phyloP scores from a whole-genome alignment of 2,329 filamentous ascomycete genomes.

The Rutstroemia sp. region DNA sequence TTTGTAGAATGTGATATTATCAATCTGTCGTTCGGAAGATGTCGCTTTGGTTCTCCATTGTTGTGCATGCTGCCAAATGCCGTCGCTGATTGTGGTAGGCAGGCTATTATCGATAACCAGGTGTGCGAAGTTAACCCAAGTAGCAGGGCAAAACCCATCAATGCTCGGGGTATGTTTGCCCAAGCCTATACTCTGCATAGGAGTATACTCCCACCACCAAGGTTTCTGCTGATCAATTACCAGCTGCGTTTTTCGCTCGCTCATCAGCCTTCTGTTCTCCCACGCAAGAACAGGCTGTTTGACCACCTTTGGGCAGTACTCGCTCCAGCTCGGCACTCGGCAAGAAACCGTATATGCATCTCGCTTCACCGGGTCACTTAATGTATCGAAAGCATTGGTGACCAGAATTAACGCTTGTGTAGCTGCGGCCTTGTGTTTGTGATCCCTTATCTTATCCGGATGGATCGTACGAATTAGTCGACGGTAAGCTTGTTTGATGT shows the following conservation, averaged over 20 bases:
- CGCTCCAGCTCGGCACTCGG: no score
- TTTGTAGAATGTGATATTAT: not conserved
- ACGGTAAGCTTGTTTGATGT: not conserved
- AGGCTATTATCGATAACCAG: not conserved
- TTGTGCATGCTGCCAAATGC: not conserved
- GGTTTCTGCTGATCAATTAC: not conserved
- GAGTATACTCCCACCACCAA: not conserved
- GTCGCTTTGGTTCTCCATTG: not conserved
- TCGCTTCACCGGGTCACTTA: not conserved
- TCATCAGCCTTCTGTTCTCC: no score
- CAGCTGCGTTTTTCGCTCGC: not conserved
- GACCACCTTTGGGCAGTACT: no score
- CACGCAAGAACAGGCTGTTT: no score
- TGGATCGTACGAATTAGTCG: not conserved
- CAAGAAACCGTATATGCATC: not conserved
- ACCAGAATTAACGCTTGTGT: not conserved
- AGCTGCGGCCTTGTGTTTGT: not conserved
- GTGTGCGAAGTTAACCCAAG: conserved; percentile 7
- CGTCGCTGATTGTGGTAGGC: not conserved
- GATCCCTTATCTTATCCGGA: not conserved
- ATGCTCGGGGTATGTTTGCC: not conserved
- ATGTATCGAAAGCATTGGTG: not conserved
- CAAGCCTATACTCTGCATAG: not conserved
- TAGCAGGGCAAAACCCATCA: not conserved
- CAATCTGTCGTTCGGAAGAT: not conserved